Base-by-base conservation (phyloP, 2,329 filamentous ascomycete genomes). In the Neurospora sp. region DNA sequence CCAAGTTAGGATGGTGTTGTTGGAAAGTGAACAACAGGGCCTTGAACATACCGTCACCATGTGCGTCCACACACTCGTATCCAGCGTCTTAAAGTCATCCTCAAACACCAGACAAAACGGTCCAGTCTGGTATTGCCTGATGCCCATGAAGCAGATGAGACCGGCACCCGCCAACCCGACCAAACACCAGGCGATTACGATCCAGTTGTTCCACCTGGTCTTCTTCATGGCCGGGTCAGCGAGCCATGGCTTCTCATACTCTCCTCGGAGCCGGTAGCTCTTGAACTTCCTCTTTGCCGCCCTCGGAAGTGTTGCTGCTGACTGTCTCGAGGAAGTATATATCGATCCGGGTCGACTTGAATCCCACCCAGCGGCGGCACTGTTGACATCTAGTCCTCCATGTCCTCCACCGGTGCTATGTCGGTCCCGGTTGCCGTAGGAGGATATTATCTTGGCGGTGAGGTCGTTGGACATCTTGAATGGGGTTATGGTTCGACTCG, bases 41-140 rank as follows among this genome's bases (percentile, higher is more conserved):
- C 15, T n/a, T 28, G 19, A 77, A 72, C 77, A 81, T 67, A 82
- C 77, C 74, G 84, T 80, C 38, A 85, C 81, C 74, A 86, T 83
- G 70, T 83, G 81, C 8, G 80, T 81, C 85, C 85, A 87, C n/a
- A 83, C 74, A 57, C 77, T 62, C 10, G 69, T 33, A 46, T 71
- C 69, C 10, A 71, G n/a, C 11, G 66, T 70, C 40, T 39, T 77
- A 75, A 87, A 87, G 72, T 83, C 75, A 71, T 87, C 85, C 67
- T 83, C 81, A 52, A 84, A 78, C 5, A 86, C 77, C n/a, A 83
- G 77, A 74, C 85, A 87, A 23, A 28, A 36, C 33, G 76, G 46
- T n/a, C 68, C 69, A 52, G 66, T 70, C 39, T 68, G 36, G 41
- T 38, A 69, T 2, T 76, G 75, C 70, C 73, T 72, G 43, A 75